Percentiles rank a stretch among this genome's conserved stretches.
These are phyloP conservation scores for Astragalus membranaceus DNA, from an alignment of 306 rosid genomes.

Conservation along the genomic window DNA sequence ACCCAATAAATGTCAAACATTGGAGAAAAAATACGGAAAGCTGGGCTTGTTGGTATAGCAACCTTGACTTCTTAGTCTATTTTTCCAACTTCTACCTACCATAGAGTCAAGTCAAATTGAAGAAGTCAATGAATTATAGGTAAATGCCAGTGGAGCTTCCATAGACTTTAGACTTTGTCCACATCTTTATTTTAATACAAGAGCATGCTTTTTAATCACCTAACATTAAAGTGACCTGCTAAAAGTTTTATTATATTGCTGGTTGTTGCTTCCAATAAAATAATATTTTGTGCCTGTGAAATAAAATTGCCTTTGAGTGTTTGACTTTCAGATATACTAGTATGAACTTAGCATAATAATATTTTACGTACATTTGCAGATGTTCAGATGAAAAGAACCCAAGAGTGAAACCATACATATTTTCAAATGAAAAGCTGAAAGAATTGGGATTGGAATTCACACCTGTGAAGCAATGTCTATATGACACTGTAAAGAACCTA, in stretches of 20 bases:
- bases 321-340: too few species aligned
- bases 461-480: slow-evolving; percentile 58
- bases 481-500: slow-evolving; percentile 79
- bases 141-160: background rate
- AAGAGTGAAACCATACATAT: slow-evolving; percentile 57
- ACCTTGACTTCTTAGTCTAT: slow-evolving; percentile 22
- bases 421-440: slow-evolving; percentile 60
- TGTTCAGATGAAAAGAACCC: slow-evolving; percentile 82
- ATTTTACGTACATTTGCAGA: slow-evolving; percentile 22
- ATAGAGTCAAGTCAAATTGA: slow-evolving; percentile 19
- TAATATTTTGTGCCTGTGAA: too few species aligned
- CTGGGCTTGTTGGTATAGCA: slow-evolving; percentile 30
- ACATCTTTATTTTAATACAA: background rate
- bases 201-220: background rate
- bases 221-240: background rate
- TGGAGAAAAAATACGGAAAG: too few species aligned
- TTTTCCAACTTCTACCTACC: background rate
- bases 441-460: slow-evolving; percentile 78
- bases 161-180: background rate
- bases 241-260: too few species aligned
- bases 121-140: background rate
- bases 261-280: too few species aligned
- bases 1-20: too few species aligned
- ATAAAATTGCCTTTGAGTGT: too few species aligned
- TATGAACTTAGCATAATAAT: background rate